Evolutionary conservation across 441 rosid genomes (phyloP).

Genomic region (Croton laevigatus): DNA sequence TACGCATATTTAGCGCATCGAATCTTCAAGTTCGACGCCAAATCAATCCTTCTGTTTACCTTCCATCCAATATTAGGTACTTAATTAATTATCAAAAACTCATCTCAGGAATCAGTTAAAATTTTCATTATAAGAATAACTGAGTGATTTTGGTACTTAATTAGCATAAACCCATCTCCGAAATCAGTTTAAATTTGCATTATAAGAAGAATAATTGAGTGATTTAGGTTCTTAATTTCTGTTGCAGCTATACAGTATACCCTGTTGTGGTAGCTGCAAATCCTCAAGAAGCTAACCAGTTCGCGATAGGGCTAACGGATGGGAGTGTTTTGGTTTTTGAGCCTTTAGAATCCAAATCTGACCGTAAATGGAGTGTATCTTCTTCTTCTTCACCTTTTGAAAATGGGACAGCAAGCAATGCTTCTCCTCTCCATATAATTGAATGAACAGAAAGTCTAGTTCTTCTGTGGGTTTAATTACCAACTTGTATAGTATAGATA

Average conservation of each 20-base stretch:
- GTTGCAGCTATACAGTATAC: conserved; percentile 45
- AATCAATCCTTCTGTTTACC: conserved; percentile 45
- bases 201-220: neutral
- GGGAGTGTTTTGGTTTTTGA: conserved; percentile 59
- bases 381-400: conserved; percentile 47
- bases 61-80: conserved; percentile 49
- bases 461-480: neutral
- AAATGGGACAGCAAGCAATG: conserved; percentile 40
- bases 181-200: neutral
- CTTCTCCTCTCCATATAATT: conserved; percentile 18
- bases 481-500: neutral
- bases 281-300: conserved; percentile 67
- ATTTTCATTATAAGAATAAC: neutral
- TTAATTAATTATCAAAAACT: neutral
- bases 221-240: conserved; percentile 8
- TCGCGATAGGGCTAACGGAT: conserved; percentile 61
- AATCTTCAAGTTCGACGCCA: conserved; percentile 42
- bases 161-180: neutral
- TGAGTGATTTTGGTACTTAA: conserved; percentile 33
- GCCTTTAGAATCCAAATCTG: conserved; percentile 61
- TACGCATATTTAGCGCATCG: conserved; percentile 37
- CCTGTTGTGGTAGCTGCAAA: conserved; percentile 64
- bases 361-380: conserved; percentile 52
- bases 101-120: neutral
- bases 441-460: neutral